Conservation (phyloP, 345 rosid species). For the Eucalyptus cloeziana region DNA sequence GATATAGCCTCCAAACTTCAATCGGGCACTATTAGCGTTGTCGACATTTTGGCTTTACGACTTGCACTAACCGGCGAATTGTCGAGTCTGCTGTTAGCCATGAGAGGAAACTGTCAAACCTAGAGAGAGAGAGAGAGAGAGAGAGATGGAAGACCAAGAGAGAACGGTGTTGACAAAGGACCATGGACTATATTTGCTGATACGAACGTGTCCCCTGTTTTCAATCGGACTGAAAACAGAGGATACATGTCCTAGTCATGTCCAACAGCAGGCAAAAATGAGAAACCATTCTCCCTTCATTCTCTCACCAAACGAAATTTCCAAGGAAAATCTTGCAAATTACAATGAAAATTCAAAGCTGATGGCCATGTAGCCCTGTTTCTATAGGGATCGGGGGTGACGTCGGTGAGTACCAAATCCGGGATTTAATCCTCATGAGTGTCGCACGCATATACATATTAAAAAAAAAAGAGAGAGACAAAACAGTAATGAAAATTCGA, state of each 20-base stretch:
- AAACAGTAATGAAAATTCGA: not conserved
- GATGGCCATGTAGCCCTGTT: not conserved
- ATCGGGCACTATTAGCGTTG: not conserved
- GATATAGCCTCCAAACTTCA: not conserved
- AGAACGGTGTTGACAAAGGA: not conserved
- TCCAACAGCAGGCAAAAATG: not conserved
- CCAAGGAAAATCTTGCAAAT: not conserved
- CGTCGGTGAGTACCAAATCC: accelerated
- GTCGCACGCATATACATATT: accelerated
- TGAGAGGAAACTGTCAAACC: not conserved
- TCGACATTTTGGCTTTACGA: not conserved
- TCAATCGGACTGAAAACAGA: not conserved
- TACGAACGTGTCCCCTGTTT: not conserved
- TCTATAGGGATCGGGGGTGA: not conserved
- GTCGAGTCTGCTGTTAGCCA: not conserved
- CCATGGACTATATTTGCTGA: not conserved
- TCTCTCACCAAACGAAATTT: not conserved
- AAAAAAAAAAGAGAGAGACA: not conserved
- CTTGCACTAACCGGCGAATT: not conserved
- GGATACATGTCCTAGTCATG: not conserved
- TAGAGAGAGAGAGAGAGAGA: not conserved
- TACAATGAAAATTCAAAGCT: not conserved
- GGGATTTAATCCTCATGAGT: accelerated
- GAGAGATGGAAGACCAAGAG: not conserved
- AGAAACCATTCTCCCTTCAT: not conserved